Percentiles rank a stretch among this genome's conserved stretches.
These are phyloP conservation scores for Diplodia sapinea DNA, from an alignment of 2,329 filamentous ascomycete species.

Conservation along the genomic window DNA sequence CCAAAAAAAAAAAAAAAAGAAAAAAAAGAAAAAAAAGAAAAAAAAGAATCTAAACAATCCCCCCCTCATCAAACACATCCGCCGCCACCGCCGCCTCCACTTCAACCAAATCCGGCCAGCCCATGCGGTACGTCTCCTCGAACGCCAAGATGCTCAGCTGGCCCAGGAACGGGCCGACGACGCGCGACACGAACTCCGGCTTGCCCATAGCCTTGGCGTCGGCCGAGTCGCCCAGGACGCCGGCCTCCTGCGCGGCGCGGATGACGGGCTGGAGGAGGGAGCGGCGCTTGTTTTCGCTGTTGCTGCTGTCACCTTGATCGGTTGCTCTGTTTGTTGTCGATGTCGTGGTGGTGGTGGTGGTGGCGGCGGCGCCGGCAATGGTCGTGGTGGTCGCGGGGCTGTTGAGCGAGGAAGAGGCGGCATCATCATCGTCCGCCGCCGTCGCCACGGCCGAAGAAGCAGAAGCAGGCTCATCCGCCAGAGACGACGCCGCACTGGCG, in stretches of 20 bases:
- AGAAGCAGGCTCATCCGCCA: no score
- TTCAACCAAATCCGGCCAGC: constrained; percentile 66
- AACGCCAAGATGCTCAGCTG: constrained; percentile 93
- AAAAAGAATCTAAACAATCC: background rate
- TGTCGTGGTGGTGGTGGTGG: no score
- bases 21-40: no score
- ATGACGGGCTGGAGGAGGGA: constrained; percentile 53
- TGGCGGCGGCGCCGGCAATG: no score
- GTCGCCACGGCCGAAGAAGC: no score
- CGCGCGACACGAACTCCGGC: constrained; percentile 71
- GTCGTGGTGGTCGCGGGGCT: no score
- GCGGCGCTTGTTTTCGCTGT: constrained; percentile 34
- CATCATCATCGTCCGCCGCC: no score
- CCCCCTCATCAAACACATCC: constrained; percentile 76
- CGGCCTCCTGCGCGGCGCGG: constrained; percentile 35
- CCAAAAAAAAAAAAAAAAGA: no score
- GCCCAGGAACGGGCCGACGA: constrained; percentile 86
- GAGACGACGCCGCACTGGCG: background rate
- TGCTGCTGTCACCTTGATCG: no score
- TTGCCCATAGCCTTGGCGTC: constrained; percentile 60
- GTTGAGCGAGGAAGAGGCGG: no score
- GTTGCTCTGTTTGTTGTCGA: no score
- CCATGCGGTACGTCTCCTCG: constrained; percentile 90
- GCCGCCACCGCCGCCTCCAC: constrained; percentile 69
- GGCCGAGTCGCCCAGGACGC: constrained; percentile 54